Percentiles rank a stretch among this genome's conserved stretches.
These are phyloP conservation scores for Phytophthora cactorum DNA, from an alignment of 352 stramenopile genomes.

Conservation along the genomic window DNA sequence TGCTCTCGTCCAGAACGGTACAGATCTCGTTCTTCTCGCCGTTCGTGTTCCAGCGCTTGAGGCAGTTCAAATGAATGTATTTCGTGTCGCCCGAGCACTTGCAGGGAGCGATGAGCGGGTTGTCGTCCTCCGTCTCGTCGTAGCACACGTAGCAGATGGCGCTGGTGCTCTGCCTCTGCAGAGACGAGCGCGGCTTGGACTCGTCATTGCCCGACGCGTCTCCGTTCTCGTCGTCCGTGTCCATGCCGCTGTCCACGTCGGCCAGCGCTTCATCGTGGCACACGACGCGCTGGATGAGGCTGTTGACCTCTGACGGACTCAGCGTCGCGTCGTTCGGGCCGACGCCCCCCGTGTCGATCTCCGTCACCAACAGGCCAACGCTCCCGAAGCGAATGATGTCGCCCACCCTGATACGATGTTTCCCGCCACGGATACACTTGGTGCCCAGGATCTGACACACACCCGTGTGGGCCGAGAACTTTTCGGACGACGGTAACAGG, in stretches of 20 bases:
- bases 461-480: constrained; percentile 87
- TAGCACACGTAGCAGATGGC: constrained; percentile 91
- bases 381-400: constrained; percentile 90
- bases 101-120: constrained; percentile 94
- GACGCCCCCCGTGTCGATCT: constrained; percentile 80
- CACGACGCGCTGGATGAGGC: constrained; percentile 81
- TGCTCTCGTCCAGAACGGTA: constrained; percentile 84
- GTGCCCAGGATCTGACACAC: constrained; percentile 89
- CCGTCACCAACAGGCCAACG: constrained; percentile 80
- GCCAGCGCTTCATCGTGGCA: constrained; percentile 81
- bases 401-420: constrained; percentile 82
- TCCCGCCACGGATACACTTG: constrained; percentile 85
- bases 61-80: constrained; percentile 96
- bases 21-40: constrained; percentile 91
- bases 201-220: constrained; percentile 87
- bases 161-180: constrained; percentile 77
- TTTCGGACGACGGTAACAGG: constrained; percentile 83
- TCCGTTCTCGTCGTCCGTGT: constrained; percentile 87
- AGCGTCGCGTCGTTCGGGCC: constrained; percentile 78
- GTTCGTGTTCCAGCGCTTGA: constrained; percentile 95
- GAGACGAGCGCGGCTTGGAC: constrained; percentile 73
- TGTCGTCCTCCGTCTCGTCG: constrained; percentile 85
- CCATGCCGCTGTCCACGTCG: constrained; percentile 83
- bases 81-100: constrained; percentile 96
- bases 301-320: constrained; percentile 77